Base-by-base conservation (phyloP, 106 monocot species). In the Acanthochlamys bracteata region DNA sequence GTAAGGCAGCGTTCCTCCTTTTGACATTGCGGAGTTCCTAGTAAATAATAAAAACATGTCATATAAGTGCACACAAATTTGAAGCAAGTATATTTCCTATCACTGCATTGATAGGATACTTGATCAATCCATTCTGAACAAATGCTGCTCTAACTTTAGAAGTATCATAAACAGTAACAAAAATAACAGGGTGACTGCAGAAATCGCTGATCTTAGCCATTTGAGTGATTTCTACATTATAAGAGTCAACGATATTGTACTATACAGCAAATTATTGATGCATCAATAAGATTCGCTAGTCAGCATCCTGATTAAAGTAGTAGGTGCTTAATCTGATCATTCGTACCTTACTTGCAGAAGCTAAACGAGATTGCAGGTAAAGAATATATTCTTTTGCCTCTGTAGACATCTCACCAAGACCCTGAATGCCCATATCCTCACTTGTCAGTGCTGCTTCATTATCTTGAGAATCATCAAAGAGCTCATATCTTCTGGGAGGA, bases 1-100 rank as follows among this genome's bases (percentile, higher is more conserved):
- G 84, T 41, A 91, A 57, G 13, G 88, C 88, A 53, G 82, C 78
- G 69, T 83, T 88, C 80, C 88, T 85, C 70, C 83, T 84, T 72
- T 81, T 96, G 21, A 81, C 26, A 22, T 88, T 71, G 66, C 76
- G 65, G 14, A 91, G 64, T 45, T 98, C 85, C 96, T 98, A 78
- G n/a, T 20, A 71, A 20, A 55, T 60, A 42, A 56, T 14, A 59
- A 59, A 59, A 59, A 57, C 4, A 57, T 19, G 14, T 19, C 20
- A 57, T 22, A 57, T 1, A 57, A 57, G 21, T 57, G 21, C 10
- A 57, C 4, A 7, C 14, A 22, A 20, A 9, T 2, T 7, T 7
- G 15, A n/a, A 49, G 12, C 49, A 49, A 14, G 2, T 12, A 49
- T 9, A 49, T 49, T 14, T 9, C 7, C 15, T 12, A 49, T 49